These are phyloP conservation scores for Astrocystis sublimbata DNA, from an alignment of 495 filamentous ascomycete species.

Conservation along the genomic window DNA sequence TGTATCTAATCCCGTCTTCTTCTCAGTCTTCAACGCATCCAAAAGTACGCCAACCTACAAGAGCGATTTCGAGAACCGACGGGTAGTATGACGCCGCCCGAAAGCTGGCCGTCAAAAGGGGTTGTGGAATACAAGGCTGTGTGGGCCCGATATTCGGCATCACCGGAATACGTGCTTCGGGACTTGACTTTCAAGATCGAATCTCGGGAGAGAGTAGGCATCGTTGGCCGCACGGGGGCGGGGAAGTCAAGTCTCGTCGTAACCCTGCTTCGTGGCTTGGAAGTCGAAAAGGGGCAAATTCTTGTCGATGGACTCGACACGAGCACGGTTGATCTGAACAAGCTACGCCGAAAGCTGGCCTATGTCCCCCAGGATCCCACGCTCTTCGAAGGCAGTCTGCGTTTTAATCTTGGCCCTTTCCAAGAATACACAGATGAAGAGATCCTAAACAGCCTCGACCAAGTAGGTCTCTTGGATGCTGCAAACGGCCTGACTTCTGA, in stretches of 20 bases:
- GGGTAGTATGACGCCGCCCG: not conserved
- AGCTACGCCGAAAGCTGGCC: constrained; percentile 39
- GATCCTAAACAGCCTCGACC: constrained; percentile 50
- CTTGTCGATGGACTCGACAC: constrained; percentile 42
- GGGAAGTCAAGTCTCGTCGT: constrained; percentile 42
- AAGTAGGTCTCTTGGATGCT: constrained; percentile 52
- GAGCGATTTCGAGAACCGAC: not conserved
- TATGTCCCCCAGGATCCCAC: constrained; percentile 48
- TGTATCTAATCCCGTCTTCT: not conserved
- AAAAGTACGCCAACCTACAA: not conserved
- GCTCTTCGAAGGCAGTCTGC: constrained; percentile 46
- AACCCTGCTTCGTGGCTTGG: constrained; percentile 43
- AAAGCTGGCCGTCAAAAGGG: not conserved
- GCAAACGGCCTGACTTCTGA: not conserved
- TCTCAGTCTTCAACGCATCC: not conserved
- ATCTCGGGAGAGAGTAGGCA: constrained; percentile 38
- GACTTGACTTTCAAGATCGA: constrained; percentile 33
- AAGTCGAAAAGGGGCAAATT: constrained; percentile 37
- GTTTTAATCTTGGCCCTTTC: constrained; percentile 48
- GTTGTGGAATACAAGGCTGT: not conserved
- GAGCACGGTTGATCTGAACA: constrained; percentile 30
- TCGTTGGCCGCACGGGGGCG: constrained; percentile 51
- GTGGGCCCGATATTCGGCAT: not conserved
- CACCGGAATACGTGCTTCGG: not conserved
- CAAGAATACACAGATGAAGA: constrained; percentile 50